phyloP scores from a whole-genome alignment of 495 filamentous ascomycete genomes.

The Pseudoneurospora amorphoporcata region DNA sequence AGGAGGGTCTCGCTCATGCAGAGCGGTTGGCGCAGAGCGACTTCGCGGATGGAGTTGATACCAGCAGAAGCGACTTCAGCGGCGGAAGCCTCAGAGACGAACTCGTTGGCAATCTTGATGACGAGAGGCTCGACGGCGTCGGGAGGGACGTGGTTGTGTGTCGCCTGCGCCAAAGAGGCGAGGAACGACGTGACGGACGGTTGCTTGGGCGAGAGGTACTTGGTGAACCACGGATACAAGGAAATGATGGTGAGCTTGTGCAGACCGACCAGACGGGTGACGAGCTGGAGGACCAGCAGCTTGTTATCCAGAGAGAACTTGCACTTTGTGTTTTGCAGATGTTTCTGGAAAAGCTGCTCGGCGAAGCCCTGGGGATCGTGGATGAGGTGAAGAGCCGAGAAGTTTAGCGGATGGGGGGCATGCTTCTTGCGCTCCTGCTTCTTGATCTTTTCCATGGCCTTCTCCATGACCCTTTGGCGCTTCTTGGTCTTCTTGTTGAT shows the following conservation, averaged over 20 bases:
- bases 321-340: constrained; percentile 75
- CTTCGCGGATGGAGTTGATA: constrained; percentile 88
- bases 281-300: constrained; percentile 75
- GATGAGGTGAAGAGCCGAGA: constrained; percentile 87
- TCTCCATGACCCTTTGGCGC: constrained; percentile 64
- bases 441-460: constrained; percentile 63
- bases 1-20: constrained; percentile 92
- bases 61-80: constrained; percentile 86
- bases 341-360: constrained; percentile 80
- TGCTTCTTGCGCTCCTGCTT: constrained; percentile 77
- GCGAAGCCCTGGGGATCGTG: constrained; percentile 95
- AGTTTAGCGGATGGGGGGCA: constrained; percentile 79
- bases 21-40: constrained; percentile 82
- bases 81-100: constrained; percentile 89
- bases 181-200: constrained; percentile 90
- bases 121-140: constrained; percentile 87
- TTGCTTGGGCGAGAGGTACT: constrained; percentile 82
- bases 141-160: constrained; percentile 84
- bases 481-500: constrained; percentile 97
- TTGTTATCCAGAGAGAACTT: constrained; percentile 88
- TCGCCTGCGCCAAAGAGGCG: constrained; percentile 82
- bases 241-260: constrained; percentile 63
- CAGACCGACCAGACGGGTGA: constrained; percentile 81
- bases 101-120: constrained; percentile 95
- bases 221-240: constrained; percentile 73